Conservation (phyloP, 1,284 basidiomycete species). For the Sanghuangporus baumii region DNA sequence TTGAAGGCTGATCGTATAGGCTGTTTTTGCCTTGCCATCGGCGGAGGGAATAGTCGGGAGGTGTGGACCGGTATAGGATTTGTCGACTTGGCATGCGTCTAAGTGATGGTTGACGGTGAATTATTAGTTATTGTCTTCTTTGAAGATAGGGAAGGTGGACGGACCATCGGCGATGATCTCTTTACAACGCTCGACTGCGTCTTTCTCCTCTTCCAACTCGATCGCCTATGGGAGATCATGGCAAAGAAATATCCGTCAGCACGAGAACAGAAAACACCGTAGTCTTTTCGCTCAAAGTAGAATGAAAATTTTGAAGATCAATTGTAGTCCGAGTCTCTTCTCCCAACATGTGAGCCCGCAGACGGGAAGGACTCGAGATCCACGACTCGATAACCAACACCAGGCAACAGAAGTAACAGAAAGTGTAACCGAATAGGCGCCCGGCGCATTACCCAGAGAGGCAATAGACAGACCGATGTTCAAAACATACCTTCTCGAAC, state of each 20-base stretch:
- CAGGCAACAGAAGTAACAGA: neutral
- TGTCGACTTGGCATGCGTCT: constrained; percentile 74
- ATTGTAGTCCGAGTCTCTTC: too few species aligned
- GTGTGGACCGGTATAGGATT: constrained; percentile 62
- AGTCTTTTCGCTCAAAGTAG: neutral
- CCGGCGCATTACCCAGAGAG: too few species aligned
- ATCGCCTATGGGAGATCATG: constrained; percentile 57
- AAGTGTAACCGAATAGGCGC: neutral
- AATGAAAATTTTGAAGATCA: too few species aligned
- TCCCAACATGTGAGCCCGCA: too few species aligned
- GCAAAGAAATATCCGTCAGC: neutral
- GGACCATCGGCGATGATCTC: constrained; percentile 79
- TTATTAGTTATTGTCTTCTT: neutral
- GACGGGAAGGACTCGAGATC: neutral
- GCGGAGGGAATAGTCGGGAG: constrained; percentile 42
- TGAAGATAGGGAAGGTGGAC: constrained; percentile 12
- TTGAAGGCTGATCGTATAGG: constrained; percentile 62
- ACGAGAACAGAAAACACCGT: neutral
- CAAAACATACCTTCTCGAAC: constrained; percentile 70
- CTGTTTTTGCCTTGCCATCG: neutral
- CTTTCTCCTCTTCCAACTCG: constrained; percentile 82
- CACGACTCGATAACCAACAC: neutral
- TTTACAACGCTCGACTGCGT: constrained; percentile 62
- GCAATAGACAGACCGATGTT: too few species aligned
- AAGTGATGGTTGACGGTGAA: neutral